Conservation (phyloP, 1,284 basidiomycete genomes). For the Heterobasidion occidentale region DNA sequence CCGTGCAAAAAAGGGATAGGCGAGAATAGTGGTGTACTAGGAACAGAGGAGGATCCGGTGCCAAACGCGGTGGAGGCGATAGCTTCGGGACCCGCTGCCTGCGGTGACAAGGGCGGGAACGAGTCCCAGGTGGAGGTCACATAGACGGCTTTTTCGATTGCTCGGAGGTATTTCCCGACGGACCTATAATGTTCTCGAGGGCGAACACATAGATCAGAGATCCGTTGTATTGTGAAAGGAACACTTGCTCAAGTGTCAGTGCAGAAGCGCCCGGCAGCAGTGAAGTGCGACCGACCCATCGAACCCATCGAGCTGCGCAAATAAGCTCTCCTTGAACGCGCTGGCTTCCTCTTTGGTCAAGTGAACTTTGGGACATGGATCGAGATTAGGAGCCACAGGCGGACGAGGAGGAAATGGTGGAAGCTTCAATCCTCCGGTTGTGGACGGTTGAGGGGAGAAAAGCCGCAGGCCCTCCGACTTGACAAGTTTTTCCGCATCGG, state of each 20-base stretch:
- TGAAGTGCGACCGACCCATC: constrained; percentile 47
- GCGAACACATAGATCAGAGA: constrained; percentile 77
- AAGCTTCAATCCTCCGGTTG: constrained; percentile 63
- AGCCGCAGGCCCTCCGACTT: constrained; percentile 27
- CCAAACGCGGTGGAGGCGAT: constrained; percentile 26
- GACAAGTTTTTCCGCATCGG: constrained; percentile 28
- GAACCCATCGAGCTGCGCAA: constrained; percentile 67
- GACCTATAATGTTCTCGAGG: constrained; percentile 71
- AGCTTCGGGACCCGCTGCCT: constrained; percentile 14
- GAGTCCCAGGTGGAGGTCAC: constrained; percentile 77
- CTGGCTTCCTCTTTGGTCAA: constrained; percentile 60
- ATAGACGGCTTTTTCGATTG: constrained; percentile 77
- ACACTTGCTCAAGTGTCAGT: constrained; percentile 31
- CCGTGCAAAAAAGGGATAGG: constrained; percentile 79
- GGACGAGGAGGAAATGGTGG: constrained; percentile 72
- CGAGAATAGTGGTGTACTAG: constrained; percentile 74
- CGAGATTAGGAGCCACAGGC: constrained; percentile 37
- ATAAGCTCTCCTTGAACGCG: constrained; percentile 52
- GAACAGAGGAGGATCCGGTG: constrained; percentile 38
- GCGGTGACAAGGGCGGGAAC: constrained; percentile 50
- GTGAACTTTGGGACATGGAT: constrained; percentile 49
- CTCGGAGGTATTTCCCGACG: constrained; percentile 87
- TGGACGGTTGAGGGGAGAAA: constrained; percentile 33
- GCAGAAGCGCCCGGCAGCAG: not conserved
- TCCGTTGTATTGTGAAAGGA: constrained; percentile 89